A percentile compares a stretch with the other conserved stretches of the same genome.
These are phyloP conservation scores for Paecilomyces niveus DNA, from an alignment of 2,329 filamentous ascomycete species.

Conservation along the genomic window DNA sequence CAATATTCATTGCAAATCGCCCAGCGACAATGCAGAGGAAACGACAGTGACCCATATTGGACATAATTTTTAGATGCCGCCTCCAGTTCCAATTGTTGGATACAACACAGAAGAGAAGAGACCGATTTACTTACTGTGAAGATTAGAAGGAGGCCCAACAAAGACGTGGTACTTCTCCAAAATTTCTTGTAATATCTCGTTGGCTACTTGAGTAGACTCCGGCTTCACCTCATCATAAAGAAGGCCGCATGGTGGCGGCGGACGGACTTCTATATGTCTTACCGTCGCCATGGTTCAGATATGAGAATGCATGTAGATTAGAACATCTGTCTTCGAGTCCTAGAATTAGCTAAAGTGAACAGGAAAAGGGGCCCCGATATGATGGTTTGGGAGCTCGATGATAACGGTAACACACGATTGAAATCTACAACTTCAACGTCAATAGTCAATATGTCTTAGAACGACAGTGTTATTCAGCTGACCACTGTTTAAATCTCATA, in stretches of 20 bases:
- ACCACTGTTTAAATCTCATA: background rate
- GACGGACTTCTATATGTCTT: slow-evolving; percentile 39
- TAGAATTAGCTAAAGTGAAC: background rate
- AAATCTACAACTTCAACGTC: background rate
- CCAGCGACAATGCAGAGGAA: background rate
- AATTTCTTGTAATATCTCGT: slow-evolving; percentile 68
- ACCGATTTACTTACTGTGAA: slow-evolving; percentile 50
- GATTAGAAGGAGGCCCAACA: slow-evolving; percentile 63
- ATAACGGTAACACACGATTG: background rate
- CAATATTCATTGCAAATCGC: background rate
- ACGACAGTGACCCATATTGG: background rate
- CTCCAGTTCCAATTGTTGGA: background rate
- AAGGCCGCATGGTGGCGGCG: slow-evolving; percentile 34
- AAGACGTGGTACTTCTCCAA: slow-evolving; percentile 68
- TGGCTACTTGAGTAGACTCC: slow-evolving; percentile 56
- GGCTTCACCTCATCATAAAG: slow-evolving; percentile 43
- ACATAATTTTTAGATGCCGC: background rate
- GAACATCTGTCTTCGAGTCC: background rate
- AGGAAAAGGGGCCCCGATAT: too few relatives aligned
- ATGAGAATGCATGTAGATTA: background rate
- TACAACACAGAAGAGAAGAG: background rate
- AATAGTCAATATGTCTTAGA: background rate
- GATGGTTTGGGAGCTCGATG: background rate
- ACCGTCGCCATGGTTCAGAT: slow-evolving; percentile 41
- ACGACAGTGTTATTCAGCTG: background rate